These are phyloP conservation scores for Bipolaris victoriae DNA, from an alignment of 2,329 filamentous ascomycete genomes.

Conservation along the genomic window DNA sequence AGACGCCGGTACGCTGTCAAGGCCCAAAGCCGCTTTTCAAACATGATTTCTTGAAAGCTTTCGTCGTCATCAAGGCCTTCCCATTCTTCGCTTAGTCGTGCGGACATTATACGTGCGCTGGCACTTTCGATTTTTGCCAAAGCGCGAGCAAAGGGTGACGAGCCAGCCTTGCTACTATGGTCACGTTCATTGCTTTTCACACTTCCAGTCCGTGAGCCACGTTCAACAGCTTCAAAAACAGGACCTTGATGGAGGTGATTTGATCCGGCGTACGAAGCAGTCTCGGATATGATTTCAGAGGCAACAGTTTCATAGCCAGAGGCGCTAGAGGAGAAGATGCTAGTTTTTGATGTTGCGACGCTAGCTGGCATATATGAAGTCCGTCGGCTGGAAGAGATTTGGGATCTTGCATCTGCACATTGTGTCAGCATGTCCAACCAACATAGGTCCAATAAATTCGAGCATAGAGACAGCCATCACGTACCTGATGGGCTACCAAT, in stretches of 20 bases:
- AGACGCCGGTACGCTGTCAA: conserved; percentile 35
- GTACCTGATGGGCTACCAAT: conserved; percentile 24
- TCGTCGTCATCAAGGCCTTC: conserved; percentile 36
- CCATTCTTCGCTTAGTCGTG: conserved; percentile 37
- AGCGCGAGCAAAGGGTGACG: conserved; percentile 31
- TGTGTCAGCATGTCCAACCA: conserved; percentile 13
- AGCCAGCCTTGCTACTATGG: conserved; percentile 22
- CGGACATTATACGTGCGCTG: conserved; percentile 32
- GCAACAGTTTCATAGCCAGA: conserved; percentile 25
- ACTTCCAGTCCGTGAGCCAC: conserved; percentile 30
- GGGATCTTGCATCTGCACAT: conserved; percentile 17
- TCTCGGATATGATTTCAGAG: conserved; percentile 23
- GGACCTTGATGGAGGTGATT: conserved; percentile 2
- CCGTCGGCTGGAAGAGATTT: conserved; percentile 26
- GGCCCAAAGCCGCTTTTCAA: conserved; percentile 39
- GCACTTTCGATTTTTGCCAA: conserved; percentile 36
- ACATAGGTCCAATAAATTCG: neutral
- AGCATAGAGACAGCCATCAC: conserved; percentile 4
- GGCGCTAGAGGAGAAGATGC: conserved; percentile 30
- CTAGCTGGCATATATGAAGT: conserved; percentile 28
- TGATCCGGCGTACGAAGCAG: conserved; percentile 12
- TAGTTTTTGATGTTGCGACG: conserved; percentile 24
- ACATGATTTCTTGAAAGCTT: conserved; percentile 33
- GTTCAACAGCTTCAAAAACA: conserved; percentile 28
- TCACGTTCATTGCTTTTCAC: conserved; percentile 22